Evolutionary conservation across 257 asterid genomes (phyloP).

Genomic region (Nemophila menziesii): DNA sequence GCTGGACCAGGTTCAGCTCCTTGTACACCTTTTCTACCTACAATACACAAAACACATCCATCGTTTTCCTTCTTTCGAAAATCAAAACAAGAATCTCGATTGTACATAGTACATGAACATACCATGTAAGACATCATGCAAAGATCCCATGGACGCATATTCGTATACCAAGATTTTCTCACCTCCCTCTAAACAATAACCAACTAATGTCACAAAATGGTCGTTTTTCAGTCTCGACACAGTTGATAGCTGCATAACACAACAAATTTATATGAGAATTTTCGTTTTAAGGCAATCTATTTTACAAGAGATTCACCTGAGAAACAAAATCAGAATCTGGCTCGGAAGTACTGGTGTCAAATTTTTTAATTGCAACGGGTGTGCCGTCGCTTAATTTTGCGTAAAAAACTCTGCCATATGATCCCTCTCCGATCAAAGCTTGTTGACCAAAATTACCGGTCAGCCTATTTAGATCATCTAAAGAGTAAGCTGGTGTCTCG

Average conservation of each 20-base stretch:
- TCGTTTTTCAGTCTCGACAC: constrained; percentile 77
- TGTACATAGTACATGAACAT: constrained; percentile 7
- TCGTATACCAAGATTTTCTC: constrained; percentile 58
- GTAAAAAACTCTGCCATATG: constrained; percentile 57
- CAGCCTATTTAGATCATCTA: constrained; percentile 41
- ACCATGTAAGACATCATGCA: constrained; percentile 86
- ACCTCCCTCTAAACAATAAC: constrained; percentile 65
- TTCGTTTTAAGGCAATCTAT: background rate
- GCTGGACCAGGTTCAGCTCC: constrained; percentile 93
- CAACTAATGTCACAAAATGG: constrained; percentile 56
- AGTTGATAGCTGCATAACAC: constrained; percentile 40
- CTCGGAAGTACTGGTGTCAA: constrained; percentile 56
- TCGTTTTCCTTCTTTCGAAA: background rate
- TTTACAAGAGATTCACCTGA: constrained; percentile 31
- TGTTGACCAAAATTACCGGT: constrained; percentile 54
- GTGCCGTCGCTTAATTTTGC: constrained; percentile 46
- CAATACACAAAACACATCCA: constrained; percentile 3
- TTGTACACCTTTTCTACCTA: constrained; percentile 87
- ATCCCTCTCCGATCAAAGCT: constrained; percentile 68
- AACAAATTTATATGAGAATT: background rate
- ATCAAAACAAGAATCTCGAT: background rate
- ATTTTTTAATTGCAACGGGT: constrained; percentile 56
- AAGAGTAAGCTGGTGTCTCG: constrained; percentile 53
- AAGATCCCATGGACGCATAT: constrained; percentile 69
- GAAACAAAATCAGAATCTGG: constrained; percentile 51